These are phyloP conservation scores for Penicillium sp. DNA, from an alignment of 2,329 filamentous ascomycete species.

Conservation along the genomic window DNA sequence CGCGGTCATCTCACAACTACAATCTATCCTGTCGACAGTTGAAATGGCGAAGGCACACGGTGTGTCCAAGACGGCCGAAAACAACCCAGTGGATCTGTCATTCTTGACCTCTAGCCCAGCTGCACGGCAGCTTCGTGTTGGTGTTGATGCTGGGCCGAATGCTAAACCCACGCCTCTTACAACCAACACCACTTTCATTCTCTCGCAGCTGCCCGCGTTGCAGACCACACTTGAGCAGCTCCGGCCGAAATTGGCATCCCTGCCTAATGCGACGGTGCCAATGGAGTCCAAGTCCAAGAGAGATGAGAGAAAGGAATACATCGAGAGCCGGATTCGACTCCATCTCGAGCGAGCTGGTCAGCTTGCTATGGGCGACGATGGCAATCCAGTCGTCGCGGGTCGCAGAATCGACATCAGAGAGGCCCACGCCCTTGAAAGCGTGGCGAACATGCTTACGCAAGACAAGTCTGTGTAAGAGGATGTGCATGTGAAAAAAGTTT, in stretches of 20 bases:
- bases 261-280: constrained; percentile 32
- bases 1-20: constrained; percentile 57
- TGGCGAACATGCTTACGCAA: constrained; percentile 32
- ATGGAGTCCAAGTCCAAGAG: constrained; percentile 48
- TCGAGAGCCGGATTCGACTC: constrained; percentile 67
- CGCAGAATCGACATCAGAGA: constrained; percentile 35
- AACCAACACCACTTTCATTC: constrained; percentile 56
- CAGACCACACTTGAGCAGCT: constrained; percentile 61
- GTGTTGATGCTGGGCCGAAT: constrained; percentile 29
- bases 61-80: constrained; percentile 15
- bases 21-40: constrained; percentile 44
- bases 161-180: constrained; percentile 34
- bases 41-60: constrained; percentile 16
- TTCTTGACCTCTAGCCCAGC: constrained; percentile 48
- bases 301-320: constrained; percentile 67
- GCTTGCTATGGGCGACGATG: constrained; percentile 28
- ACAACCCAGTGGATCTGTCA: constrained; percentile 38
- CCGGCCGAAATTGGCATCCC: constrained; percentile 52
- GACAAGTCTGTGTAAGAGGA: constrained; percentile 11
- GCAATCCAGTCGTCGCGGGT: constrained; percentile 30
- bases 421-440: constrained; percentile 35
- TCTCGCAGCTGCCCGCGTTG: constrained; percentile 74
- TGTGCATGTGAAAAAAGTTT: not conserved
- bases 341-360: constrained; percentile 57
- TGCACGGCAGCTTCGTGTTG: constrained; percentile 41